Base-by-base conservation (phyloP, 129 eudicot genomes). In the Dittrichia graveolens region DNA sequence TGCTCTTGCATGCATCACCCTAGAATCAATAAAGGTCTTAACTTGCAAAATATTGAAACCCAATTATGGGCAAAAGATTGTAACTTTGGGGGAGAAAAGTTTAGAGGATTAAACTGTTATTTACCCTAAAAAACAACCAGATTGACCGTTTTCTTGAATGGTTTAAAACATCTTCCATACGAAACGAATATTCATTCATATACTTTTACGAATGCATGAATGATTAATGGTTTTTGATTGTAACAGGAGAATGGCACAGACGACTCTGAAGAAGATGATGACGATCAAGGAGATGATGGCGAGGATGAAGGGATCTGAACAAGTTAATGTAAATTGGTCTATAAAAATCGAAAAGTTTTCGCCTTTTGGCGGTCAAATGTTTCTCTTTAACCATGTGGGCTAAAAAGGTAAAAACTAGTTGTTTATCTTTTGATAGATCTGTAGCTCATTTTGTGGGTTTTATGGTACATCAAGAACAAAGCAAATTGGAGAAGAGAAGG, bases 261-360 rank as follows among this genome's bases (percentile, higher is more conserved):
- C 52, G 86, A 67, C 44, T 77, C 87, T 8, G 89, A 84, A 13
- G 92, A 81, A 41, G 92, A 78, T 2, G 83, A 85, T 3, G 82
- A 3, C 16, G 73, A 50, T n/a, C n/a, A 84, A 13, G 92, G 79
- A 41, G 92, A 78, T 2, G 83, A 85, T 3, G 82, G 8, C 16
- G 73, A 50, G 8, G 73, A 71, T 5, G 75, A 56, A 70, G 75
- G 43, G 49, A 38, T 52, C 63, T 69, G 19, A 70, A 19, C 18
- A 44, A 47, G 55, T 8, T 56, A 19, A 48, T 58, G 56, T 10
- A 61, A 61, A 61, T 44, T 61, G 66, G 66, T 61, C 35, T 60
- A 60, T 35, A 60, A 60, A 18, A 13, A 44, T 60, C 0, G 45
- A 24, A 18, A 40, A 19, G 41, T 41, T 70, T 53, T 53, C 24